Evolutionary conservation across 192 early-diverging fungal genomes (phyloP), one percentile per base, ranked within the genome.

Genomic region (Entomortierella chlamydospora): DNA sequence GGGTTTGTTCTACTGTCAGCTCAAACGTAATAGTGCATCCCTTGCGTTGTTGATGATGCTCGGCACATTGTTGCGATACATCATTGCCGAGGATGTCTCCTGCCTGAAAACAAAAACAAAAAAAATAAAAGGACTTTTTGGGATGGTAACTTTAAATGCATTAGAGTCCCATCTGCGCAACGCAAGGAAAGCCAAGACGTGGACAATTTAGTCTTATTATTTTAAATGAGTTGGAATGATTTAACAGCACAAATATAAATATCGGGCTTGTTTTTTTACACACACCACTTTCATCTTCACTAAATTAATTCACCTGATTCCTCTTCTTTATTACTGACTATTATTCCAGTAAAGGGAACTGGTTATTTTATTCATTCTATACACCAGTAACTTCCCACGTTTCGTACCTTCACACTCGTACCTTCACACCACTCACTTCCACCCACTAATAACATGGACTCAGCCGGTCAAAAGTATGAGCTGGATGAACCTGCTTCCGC

Each of bases 401-500:
- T 4, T 17, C 3, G 17, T 37, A 37, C 34, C 4, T 10, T 7
- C 34, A 37, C 34, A 50, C 22, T 9, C 47, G 22, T 15, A 23
- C 47, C 8, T 4, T 4, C n/a, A 29, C 22, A 54, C 52, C 45
- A 47, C 20, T 11, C 20, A 37, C 17, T 2, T 31, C 54, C 29
- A 37, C 65, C 30, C 13, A 68, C 13, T 17, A 42, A 4, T 23
- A 67, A 39, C 20, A 39, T 42, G 50, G 10, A 55, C 33, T 43
- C 28, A 23, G 23, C 42, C 29, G 56, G 34, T 33, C 20, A 58
- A 31, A 68, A 68, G 34, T 25, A 68, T 0, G 66, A 68, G 47
- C 23, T 58, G 43, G 66, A 68, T 26, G 55, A 68, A 43, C 37
- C 67, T 30, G 57, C 57, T 1, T 54, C 57, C 57, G 52, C 57